Conservation (phyloP, 805 yeast genomes). For the Candida oleophila region DNA sequence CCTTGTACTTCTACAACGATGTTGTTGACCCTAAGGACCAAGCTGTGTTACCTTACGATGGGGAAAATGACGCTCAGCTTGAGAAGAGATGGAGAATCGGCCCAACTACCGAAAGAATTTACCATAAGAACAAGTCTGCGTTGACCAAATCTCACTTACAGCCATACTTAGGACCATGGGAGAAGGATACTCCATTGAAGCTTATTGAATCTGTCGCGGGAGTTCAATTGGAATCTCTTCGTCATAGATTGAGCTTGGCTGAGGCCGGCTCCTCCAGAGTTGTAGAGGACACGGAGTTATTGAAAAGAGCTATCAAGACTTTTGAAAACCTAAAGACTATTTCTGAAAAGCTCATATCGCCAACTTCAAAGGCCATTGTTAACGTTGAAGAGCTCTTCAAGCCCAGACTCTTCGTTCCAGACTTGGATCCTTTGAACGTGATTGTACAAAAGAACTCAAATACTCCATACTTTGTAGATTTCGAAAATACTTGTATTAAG, state of each 20-base stretch:
- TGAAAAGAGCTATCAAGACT: slow-evolving; percentile 54
- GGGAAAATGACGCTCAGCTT: slow-evolving; percentile 55
- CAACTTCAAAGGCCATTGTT: slow-evolving; percentile 55
- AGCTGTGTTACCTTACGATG: slow-evolving; percentile 52
- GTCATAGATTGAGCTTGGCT: slow-evolving; percentile 51
- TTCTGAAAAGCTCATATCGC: slow-evolving; percentile 59
- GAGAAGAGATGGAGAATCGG: slow-evolving; percentile 84
- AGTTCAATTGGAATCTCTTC: slow-evolving; percentile 63
- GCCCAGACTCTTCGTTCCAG: slow-evolving; percentile 78
- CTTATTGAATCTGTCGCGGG: slow-evolving; percentile 63
- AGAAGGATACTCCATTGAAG: slow-evolving; percentile 53
- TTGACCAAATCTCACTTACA: slow-evolving; percentile 51
- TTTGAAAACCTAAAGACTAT: slow-evolving; percentile 59
- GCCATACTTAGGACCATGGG: slow-evolving; percentile 77
- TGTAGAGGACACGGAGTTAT: slow-evolving; percentile 39
- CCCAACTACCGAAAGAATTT: slow-evolving; percentile 78
- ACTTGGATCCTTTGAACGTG: slow-evolving; percentile 88
- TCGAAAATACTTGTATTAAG: slow-evolving; percentile 76
- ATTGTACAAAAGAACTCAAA: slow-evolving; percentile 41
- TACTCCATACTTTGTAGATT: slow-evolving; percentile 64
- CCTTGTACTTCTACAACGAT: slow-evolving; percentile 77
- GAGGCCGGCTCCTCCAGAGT: slow-evolving; percentile 52
- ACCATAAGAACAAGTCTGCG: slow-evolving; percentile 64
- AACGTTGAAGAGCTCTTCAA: slow-evolving; percentile 60
- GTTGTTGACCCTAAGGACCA: slow-evolving; percentile 44